Percentiles rank a stretch among this genome's conserved stretches.
Evolutionary conservation across 345 rosid genomes (phyloP).

Genomic region (Murraya paniculata): DNA sequence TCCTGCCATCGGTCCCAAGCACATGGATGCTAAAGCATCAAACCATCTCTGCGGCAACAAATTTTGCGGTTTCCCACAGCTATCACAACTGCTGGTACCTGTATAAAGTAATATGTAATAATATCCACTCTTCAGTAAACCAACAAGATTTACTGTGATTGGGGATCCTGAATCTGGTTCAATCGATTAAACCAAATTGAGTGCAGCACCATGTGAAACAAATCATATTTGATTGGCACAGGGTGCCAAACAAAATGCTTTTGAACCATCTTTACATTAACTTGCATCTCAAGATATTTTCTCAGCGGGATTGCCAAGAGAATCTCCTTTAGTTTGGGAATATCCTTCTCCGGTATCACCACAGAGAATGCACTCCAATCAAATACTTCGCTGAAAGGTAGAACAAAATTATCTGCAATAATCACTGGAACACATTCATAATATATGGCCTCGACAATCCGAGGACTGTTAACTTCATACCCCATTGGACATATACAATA

Average conservation of each 20-base stretch:
- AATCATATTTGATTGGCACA: constrained; percentile 67
- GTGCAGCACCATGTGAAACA: constrained; percentile 92
- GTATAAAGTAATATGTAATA: neutral
- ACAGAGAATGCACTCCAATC: constrained; percentile 87
- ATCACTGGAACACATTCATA: constrained; percentile 89
- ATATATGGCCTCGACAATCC: constrained; percentile 84
- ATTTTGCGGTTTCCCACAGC: neutral
- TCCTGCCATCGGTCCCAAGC: neutral
- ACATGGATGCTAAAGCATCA: neutral
- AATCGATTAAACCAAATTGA: constrained; percentile 80
- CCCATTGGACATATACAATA: constrained; percentile 93
- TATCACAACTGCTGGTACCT: neutral
- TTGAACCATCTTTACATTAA: constrained; percentile 77
- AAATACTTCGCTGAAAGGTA: constrained; percentile 68
- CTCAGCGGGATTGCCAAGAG: constrained; percentile 58
- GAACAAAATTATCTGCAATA: constrained; percentile 84
- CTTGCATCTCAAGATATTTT: constrained; percentile 59
- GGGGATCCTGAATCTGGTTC: constrained; percentile 42
- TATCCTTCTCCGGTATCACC: constrained; percentile 70
- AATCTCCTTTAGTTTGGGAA: constrained; percentile 82
- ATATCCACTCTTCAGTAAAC: neutral
- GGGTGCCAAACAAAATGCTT: constrained; percentile 87
- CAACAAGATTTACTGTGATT: constrained; percentile 1
- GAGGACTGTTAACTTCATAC: constrained; percentile 87
- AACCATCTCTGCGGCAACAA: neutral